These are phyloP conservation scores for Eucalyptus cloeziana DNA, from an alignment of 345 rosid genomes.

Conservation along the genomic window DNA sequence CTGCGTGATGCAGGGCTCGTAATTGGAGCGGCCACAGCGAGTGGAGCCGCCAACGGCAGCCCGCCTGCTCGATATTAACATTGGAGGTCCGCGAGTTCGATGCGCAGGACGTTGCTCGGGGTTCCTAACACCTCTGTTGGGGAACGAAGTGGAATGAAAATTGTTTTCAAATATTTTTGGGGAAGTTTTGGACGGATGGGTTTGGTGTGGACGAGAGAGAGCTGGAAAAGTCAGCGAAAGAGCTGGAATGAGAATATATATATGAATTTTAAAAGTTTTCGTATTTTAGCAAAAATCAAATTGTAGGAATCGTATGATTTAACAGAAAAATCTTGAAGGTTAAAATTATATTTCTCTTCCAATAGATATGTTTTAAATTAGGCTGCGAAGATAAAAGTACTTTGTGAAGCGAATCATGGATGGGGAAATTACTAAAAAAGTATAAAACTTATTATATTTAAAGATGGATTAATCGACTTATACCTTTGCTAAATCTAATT, in stretches of 20 bases:
- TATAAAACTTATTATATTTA: rapidly evolving
- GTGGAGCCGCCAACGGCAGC: too few species aligned
- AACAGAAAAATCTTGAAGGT: too few species aligned
- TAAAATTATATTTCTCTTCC: not conserved
- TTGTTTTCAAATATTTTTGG: not conserved
- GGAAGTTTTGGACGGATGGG: not conserved
- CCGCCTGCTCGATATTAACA: not conserved
- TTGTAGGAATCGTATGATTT: too few species aligned
- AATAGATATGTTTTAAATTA: not conserved
- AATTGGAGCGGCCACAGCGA: too few species aligned
- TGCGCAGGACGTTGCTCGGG: not conserved
- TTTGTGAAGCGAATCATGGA: too few species aligned
- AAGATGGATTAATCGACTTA: not conserved
- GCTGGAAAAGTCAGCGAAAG: not conserved
- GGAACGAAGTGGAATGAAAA: not conserved
- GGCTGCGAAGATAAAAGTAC: not conserved
- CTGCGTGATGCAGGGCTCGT: too few species aligned
- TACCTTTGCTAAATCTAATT: not conserved
- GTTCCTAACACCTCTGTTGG: too few species aligned
- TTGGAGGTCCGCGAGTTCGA: not conserved
- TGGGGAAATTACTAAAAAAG: not conserved
- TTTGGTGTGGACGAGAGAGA: rapidly evolving
- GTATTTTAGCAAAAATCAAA: too few species aligned
- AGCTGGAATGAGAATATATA: too few species aligned
- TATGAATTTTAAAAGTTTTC: too few species aligned